Conservation (phyloP, 768 basidiomycete genomes). For the Russula sp. region DNA sequence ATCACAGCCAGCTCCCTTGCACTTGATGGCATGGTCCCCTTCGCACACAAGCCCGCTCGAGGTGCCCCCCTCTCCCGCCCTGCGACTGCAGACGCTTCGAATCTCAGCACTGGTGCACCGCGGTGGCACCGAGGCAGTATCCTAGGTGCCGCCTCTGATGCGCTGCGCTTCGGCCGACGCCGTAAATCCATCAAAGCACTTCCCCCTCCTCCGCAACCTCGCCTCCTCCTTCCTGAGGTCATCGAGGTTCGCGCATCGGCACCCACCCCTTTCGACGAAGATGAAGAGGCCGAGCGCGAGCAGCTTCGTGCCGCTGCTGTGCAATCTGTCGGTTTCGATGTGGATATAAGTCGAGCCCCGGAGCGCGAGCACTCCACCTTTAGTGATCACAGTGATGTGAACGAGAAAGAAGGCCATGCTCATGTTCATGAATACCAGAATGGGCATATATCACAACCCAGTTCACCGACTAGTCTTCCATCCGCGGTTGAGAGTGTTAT, state of each 20-base stretch:
- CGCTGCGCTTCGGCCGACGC: slow-evolving; percentile 20
- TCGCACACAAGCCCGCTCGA: slow-evolving; percentile 2
- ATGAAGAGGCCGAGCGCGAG: slow-evolving; percentile 65
- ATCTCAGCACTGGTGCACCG: background rate
- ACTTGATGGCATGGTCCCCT: slow-evolving; percentile 7
- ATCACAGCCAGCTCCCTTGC: slow-evolving; percentile 6
- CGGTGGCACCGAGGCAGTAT: slow-evolving; percentile 23
- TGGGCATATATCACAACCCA: background rate
- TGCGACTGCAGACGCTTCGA: slow-evolving; percentile 6
- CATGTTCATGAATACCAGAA: background rate
- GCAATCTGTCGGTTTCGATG: slow-evolving; percentile 62
- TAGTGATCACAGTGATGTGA: slow-evolving; percentile 35
- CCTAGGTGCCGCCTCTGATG: slow-evolving; percentile 25
- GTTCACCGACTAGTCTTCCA: background rate
- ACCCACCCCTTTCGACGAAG: slow-evolving; percentile 30
- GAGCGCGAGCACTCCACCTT: slow-evolving; percentile 30
- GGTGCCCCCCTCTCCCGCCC: slow-evolving; percentile 4
- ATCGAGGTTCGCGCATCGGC: slow-evolving; percentile 48
- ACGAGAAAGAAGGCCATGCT: slow-evolving; percentile 14
- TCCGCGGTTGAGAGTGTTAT: background rate
- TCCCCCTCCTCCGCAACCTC: slow-evolving; percentile 27
- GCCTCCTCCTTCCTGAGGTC: slow-evolving; percentile 54
- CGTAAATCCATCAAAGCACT: slow-evolving; percentile 23
- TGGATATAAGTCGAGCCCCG: slow-evolving; percentile 38
- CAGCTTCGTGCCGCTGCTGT: slow-evolving; percentile 71